Evolutionary conservation across 2,329 filamentous ascomycete species (phyloP), one percentile per base, ranked within the genome.

Genomic region (Exophiala viscosa): DNA sequence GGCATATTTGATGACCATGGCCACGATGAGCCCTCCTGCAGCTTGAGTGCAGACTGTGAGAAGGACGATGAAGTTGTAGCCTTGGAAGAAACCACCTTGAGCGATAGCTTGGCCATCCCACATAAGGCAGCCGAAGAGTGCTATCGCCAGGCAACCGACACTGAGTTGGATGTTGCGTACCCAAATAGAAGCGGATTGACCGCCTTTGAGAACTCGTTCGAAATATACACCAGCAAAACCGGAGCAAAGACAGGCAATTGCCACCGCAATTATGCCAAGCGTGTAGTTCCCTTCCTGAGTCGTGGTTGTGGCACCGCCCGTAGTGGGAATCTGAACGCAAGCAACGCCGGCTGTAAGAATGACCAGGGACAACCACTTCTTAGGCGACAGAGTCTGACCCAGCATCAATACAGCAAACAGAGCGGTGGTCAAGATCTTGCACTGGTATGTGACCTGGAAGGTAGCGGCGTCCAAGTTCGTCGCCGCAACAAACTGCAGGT

Each of bases 11-110:
- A 93, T 86, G 66, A 86, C 88, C 55, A 93, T 77, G 1, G 87
- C 87, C 7, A 89, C 85, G 15, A 95, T 74, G 15, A 97, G 80
- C n/a, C 93, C 93, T 23, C 90, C 91, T 18, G 85, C 72, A 0
- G 91, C 88, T 69, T 97, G 93, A 54, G 93, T 80, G 6, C 83
- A 67, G 60, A 97, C 87, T 2, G 90, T 87, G 2, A 83, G 77
- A 90, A 92, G 96, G 2, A 97, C 92, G 14, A 92, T 78, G 76
- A 83, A 86, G 67, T 95, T 96, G 72, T 97, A 99, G 3, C 93
- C 93, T 53, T 88, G 86, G 62, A 97, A 97, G 70, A 97, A 95
- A 11, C 93, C 93, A 56, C 88, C 83, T 67, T 86, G 81, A 13
- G 84, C 79, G 60, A 97, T 91, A 33, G 88, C 85, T 55, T 84